Conservation (phyloP, 768 basidiomycete species). For the Calocera cornea region DNA sequence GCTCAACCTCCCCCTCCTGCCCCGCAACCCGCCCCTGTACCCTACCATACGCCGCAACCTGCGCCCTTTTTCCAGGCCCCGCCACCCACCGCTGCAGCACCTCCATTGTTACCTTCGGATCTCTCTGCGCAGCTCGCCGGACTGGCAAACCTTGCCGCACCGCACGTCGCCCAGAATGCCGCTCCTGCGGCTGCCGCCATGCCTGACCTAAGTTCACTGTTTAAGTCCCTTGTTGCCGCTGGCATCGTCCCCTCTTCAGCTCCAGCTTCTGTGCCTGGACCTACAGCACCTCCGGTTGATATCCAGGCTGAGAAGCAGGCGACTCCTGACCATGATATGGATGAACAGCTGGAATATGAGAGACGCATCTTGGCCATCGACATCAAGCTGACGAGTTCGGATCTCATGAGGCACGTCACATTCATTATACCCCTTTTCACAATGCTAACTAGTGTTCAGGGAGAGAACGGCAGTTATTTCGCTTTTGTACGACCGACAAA, state of each 20-base stretch:
- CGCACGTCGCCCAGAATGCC: constrained; percentile 19
- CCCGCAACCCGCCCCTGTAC: constrained; percentile 14
- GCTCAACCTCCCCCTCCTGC: constrained; percentile 28
- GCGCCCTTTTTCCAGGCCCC: constrained; percentile 7
- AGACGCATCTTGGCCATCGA: constrained; percentile 44
- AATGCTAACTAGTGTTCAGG: constrained; percentile 26
- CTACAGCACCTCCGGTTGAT: not conserved
- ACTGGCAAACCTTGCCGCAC: constrained; percentile 14
- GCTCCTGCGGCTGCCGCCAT: constrained; percentile 24
- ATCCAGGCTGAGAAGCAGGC: not conserved
- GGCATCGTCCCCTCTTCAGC: constrained; percentile 48
- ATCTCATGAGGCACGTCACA: constrained; percentile 50
- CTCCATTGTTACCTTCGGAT: not conserved
- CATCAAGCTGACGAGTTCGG: constrained; percentile 51
- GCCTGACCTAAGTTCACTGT: constrained; percentile 15
- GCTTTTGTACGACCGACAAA: constrained; percentile 60
- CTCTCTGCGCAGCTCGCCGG: not conserved
- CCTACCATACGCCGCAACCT: constrained; percentile 8
- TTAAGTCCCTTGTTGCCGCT: constrained; percentile 58
- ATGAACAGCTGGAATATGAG: constrained; percentile 45
- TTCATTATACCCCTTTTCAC: not conserved
- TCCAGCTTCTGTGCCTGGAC: not conserved
- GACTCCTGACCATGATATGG: constrained; percentile 30
- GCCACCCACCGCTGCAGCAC: constrained; percentile 6
- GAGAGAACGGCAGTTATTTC: constrained; percentile 46